Conservation (phyloP, 805 yeast species). For the Metschnikowia noctiluminum region DNA sequence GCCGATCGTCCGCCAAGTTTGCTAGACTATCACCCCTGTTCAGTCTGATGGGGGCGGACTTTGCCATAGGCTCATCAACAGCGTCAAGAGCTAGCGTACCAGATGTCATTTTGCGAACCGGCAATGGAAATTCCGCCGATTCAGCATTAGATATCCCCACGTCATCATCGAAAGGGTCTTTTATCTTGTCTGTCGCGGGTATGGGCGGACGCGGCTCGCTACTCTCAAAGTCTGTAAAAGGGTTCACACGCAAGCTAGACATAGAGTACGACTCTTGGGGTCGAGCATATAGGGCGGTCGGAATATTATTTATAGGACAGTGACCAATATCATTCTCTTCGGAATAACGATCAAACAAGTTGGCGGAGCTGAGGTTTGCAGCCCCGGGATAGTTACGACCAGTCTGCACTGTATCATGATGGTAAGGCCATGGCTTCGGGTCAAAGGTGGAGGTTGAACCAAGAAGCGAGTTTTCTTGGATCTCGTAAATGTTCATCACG, state of each 20-base stretch:
- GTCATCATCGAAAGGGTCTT: conserved; percentile 1
- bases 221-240: conserved; percentile 6
- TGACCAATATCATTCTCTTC: conserved; percentile 1
- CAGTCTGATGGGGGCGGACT: no score
- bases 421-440: conserved; percentile 3
- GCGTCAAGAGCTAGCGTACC: background rate
- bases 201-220: background rate
- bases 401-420: background rate
- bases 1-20: no score
- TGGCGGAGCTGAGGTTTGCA: background rate
- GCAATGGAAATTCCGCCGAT: background rate
- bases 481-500: conserved; percentile 22
- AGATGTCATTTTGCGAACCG: conserved; percentile 1
- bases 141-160: no score
- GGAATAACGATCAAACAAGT: background rate
- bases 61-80: no score
- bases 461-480: conserved; percentile 28
- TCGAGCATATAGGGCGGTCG: background rate
- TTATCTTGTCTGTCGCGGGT: background rate
- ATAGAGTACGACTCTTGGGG: background rate
- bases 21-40: no score
- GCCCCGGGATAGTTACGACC: background rate
- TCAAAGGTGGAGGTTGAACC: conserved; percentile 16
- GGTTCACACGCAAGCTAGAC: conserved; percentile 8
- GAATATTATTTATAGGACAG: conserved; percentile 1